Conservation (phyloP, 257 asterid species). For the Phtheirospermum japonicum region DNA sequence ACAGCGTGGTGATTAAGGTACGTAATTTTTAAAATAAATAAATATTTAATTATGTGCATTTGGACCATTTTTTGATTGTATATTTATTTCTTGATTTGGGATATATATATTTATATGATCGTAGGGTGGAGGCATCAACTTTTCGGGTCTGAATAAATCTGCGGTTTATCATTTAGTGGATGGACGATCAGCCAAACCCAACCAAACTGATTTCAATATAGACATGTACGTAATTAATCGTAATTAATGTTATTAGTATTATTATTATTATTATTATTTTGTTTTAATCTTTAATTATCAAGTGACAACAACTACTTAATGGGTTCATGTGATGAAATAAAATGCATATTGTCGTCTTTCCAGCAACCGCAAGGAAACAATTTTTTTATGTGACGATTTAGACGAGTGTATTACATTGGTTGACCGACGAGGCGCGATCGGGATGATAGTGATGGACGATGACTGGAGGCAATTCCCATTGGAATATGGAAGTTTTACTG, state of each 20-base stretch:
- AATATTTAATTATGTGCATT: too few relatives aligned
- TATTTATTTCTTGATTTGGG: too few relatives aligned
- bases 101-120: neutral
- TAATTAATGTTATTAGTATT: too few relatives aligned
- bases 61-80: too few relatives aligned
- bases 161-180: conserved; percentile 52
- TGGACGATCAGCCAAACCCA: conserved; percentile 44
- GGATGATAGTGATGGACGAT: conserved; percentile 44
- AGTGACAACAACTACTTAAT: conserved; percentile 54
- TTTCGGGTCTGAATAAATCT: conserved; percentile 41
- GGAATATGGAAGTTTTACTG: too few relatives aligned
- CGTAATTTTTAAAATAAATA: too few relatives aligned
- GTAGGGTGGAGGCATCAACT: conserved; percentile 78
- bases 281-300: too few relatives aligned
- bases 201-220: too few relatives aligned
- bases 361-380: conserved; percentile 56
- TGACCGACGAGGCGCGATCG: conserved; percentile 43
- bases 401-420: conserved; percentile 24
- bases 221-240: neutral
- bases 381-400: conserved; percentile 45
- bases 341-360: too few relatives aligned
- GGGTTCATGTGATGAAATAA: too few relatives aligned
- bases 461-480: conserved; percentile 34
- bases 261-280: too few relatives aligned
- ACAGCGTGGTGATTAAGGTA: conserved; percentile 53